Conservation (phyloP, 192 early-diverging fungal species). For the Backusella westeae region DNA sequence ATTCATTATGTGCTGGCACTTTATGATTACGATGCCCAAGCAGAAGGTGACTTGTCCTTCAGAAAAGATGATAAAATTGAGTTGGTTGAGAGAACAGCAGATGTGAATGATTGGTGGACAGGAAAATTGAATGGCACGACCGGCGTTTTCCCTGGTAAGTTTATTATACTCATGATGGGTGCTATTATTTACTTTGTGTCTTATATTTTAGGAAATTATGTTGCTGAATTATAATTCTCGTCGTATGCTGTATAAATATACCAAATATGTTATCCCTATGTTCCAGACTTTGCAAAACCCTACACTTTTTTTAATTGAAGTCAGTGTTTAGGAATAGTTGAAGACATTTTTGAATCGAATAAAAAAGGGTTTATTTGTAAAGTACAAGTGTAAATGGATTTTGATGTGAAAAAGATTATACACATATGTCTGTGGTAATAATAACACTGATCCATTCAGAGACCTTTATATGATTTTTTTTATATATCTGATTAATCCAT, state of each 20-base stretch:
- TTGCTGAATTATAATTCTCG: conserved; percentile 1
- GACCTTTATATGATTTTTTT: background rate
- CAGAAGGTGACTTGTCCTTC: conserved; percentile 71
- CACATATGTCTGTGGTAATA: background rate
- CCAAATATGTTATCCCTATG: background rate
- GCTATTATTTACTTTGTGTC: background rate
- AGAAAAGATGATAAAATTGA: conserved; percentile 69
- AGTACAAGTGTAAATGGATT: background rate
- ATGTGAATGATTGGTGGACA: conserved; percentile 81
- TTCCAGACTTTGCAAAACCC: background rate
- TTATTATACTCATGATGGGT: background rate
- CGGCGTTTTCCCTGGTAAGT: conserved; percentile 75
- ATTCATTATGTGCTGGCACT: conserved; percentile 61
- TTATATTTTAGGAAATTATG: conserved; percentile 19
- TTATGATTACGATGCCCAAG: conserved; percentile 77
- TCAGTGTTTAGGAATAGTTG: background rate
- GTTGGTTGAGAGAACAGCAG: conserved; percentile 56
- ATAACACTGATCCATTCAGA: background rate
- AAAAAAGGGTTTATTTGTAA: background rate
- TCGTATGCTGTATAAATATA: background rate
- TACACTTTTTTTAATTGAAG: background rate
- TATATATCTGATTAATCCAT: no score
- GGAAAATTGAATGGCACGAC: conserved; percentile 57
- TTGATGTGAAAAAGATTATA: background rate
- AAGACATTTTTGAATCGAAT: background rate